A percentile compares a stretch with the other conserved stretches of the same genome.
Evolutionary conservation across 1,284 basidiomycete genomes (phyloP).

Genomic region (Serendipita sp.): DNA sequence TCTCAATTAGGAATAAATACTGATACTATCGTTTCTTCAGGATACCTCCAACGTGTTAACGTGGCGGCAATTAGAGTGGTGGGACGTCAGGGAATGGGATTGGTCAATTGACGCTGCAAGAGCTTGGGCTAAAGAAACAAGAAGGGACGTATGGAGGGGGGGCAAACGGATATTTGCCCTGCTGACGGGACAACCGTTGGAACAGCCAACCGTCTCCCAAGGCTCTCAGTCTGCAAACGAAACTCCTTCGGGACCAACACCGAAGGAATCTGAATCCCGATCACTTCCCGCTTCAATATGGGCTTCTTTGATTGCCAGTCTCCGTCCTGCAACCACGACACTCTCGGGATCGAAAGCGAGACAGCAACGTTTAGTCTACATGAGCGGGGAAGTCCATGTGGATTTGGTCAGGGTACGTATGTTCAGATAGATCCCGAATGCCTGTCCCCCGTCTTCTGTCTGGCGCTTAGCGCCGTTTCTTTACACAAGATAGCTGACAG

Average conservation of each 20-base stretch:
- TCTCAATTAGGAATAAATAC: neutral
- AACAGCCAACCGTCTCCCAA: neutral
- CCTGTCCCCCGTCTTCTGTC: neutral
- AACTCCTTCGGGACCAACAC: neutral
- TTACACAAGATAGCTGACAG: neutral
- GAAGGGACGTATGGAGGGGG: neutral
- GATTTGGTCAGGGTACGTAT: conserved; percentile 52
- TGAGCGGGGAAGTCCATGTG: conserved; percentile 66
- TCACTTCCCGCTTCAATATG: conserved; percentile 55
- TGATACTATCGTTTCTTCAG: neutral
- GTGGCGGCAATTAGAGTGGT: neutral
- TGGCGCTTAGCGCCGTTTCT: neutral
- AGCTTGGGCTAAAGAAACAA: neutral
- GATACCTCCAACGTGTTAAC: neutral
- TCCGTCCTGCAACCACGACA: conserved; percentile 5
- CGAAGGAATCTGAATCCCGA: conserved; percentile 20
- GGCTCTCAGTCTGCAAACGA: neutral
- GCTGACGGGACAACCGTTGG: conserved; percentile 2
- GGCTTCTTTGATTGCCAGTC: conserved; percentile 41
- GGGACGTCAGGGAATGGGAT: conserved; percentile 5
- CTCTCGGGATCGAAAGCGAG: neutral
- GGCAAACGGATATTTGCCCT: neutral
- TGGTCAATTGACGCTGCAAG: neutral
- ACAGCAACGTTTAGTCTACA: conserved; percentile 34
- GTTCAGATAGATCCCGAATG: neutral